phyloP scores from a whole-genome alignment of 1,139 yeast species.

The Pichia sp. region DNA sequence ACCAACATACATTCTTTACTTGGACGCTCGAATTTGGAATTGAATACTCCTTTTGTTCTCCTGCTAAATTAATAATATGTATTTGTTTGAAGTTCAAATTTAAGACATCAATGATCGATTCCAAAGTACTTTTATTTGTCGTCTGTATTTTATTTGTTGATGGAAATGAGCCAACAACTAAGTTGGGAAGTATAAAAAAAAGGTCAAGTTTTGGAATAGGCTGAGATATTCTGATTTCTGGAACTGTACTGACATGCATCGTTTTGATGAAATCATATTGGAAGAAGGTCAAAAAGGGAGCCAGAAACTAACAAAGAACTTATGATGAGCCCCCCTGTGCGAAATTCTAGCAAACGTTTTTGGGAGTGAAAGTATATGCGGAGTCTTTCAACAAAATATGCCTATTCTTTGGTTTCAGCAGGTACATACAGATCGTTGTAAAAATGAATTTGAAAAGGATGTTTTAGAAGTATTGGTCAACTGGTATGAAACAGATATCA shows the following conservation, averaged over 20 bases:
- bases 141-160: neutral
- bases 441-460: too few relatives aligned
- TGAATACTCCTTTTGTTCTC: constrained; percentile 3
- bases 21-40: neutral
- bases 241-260: neutral
- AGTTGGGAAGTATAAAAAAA: constrained; percentile 6
- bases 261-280: too few relatives aligned
- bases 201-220: constrained; percentile 3
- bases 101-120: too few relatives aligned
- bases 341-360: too few relatives aligned
- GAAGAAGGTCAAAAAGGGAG: too few relatives aligned
- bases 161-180: constrained; percentile 13
- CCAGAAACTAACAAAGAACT: too few relatives aligned
- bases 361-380: too few relatives aligned
- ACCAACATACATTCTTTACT: constrained; percentile 2
- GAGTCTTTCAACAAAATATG: too few relatives aligned
- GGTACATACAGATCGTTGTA: too few relatives aligned
- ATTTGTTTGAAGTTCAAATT: neutral
- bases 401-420: too few relatives aligned
- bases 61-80: constrained; percentile 7
- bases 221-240: neutral
- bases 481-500: too few relatives aligned
- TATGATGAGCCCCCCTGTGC: neutral
- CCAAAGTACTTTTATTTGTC: neutral
- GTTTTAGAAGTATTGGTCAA: too few relatives aligned